Percentiles rank a stretch among this genome's conserved stretches.
Conservation (phyloP, 2,329 filamentous ascomycete genomes). For the Lasiodiplodia hormozganensis region DNA sequence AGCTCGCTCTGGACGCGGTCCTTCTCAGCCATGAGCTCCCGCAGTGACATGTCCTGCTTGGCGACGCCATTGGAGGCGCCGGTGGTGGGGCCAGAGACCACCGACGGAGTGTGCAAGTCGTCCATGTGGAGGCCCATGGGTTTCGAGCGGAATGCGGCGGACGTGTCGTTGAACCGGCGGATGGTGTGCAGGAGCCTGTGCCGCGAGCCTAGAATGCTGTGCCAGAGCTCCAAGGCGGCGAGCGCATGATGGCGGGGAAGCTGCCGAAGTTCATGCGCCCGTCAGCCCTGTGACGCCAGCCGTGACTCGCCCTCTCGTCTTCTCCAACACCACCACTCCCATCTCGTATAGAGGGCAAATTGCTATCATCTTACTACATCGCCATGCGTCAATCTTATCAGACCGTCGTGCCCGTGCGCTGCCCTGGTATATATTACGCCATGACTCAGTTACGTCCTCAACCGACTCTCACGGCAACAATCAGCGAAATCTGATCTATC, state of each 20-base stretch:
- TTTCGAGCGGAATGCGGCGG: not conserved
- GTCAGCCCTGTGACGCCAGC: not conserved
- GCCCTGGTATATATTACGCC: slow-evolving; percentile 4
- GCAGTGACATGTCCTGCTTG: slow-evolving; percentile 70
- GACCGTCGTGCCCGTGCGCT: slow-evolving; percentile 8
- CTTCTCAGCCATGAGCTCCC: slow-evolving; percentile 84
- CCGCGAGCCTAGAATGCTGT: not conserved
- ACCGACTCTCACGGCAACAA: slow-evolving; percentile 11
- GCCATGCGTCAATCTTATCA: slow-evolving; percentile 9
- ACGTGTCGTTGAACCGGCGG: not conserved
- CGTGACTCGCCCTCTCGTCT: slow-evolving; percentile 9
- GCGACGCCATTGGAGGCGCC: slow-evolving; percentile 68
- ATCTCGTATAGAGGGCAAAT: slow-evolving; percentile 21
- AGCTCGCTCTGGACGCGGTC: slow-evolving; percentile 86
- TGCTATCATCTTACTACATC: slow-evolving; percentile 12
- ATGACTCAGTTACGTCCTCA: not conserved
- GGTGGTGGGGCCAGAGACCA: slow-evolving; percentile 77
- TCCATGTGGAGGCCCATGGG: slow-evolving; percentile 67
- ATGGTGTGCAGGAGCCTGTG: not conserved
- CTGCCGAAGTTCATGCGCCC: slow-evolving; percentile 8
- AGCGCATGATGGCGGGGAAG: slow-evolving; percentile 19
- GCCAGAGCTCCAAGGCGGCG: slow-evolving; percentile 19
- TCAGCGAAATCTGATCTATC: slow-evolving; percentile 19
- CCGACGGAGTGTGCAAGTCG: slow-evolving; percentile 72
- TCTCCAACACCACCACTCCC: slow-evolving; percentile 21